phyloP scores from a whole-genome alignment of 352 stramenopile genomes.

The Phytophthora constricta region DNA sequence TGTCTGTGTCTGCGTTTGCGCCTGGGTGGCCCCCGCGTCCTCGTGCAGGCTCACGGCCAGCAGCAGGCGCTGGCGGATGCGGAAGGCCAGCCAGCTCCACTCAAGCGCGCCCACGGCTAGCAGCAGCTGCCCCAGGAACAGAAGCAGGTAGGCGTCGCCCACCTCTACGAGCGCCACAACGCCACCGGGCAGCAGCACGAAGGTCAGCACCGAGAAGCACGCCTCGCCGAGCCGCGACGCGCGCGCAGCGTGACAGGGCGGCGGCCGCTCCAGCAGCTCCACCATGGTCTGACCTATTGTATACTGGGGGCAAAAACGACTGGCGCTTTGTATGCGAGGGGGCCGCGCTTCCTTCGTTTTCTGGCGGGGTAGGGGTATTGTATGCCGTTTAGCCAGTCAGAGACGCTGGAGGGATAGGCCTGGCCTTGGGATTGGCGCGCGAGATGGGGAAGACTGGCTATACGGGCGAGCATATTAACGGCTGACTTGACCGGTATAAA shows the following conservation, averaged over 20 bases:
- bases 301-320: conserved; percentile 23
- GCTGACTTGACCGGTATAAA: neutral
- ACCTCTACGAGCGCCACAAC: conserved; percentile 48
- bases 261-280: conserved; percentile 40
- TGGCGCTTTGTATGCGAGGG: conserved; percentile 13
- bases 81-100: conserved; percentile 59
- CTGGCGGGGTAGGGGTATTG: conserved; percentile 13
- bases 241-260: conserved; percentile 36
- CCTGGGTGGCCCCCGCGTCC: neutral
- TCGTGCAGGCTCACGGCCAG: conserved; percentile 39
- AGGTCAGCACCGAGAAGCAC: conserved; percentile 41
- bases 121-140: conserved; percentile 49
- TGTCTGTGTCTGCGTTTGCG: neutral
- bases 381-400: neutral
- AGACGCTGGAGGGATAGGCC: no score
- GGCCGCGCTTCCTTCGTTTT: conserved; percentile 14
- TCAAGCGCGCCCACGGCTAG: conserved; percentile 51
- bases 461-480: neutral
- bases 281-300: conserved; percentile 26
- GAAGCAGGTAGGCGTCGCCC: conserved; percentile 43
- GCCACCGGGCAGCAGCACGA: conserved; percentile 33
- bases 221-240: conserved; percentile 21
- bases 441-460: neutral
- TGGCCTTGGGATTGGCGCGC: no score
- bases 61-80: conserved; percentile 51